These are phyloP conservation scores for Yamadazyma takamatsuzukensis DNA, from an alignment of 805 yeast species.

Conservation along the genomic window DNA sequence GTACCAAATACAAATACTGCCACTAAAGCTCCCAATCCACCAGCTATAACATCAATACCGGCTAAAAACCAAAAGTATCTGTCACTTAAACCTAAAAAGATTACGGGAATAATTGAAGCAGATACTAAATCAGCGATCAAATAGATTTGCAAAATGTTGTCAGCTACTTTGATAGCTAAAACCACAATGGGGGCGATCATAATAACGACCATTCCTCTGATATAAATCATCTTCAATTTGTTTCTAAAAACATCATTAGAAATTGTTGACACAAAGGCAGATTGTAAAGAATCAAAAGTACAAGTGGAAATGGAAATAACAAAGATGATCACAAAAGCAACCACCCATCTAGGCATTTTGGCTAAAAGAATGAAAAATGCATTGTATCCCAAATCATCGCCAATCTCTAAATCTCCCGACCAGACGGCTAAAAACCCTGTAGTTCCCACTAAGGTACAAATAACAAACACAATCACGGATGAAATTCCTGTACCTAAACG, in stretches of 20 bases:
- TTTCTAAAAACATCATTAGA: constrained; percentile 90
- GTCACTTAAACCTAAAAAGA: constrained; percentile 74
- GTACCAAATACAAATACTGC: constrained; percentile 82
- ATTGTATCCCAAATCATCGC: constrained; percentile 54
- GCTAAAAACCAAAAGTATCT: constrained; percentile 59
- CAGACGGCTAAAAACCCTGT: constrained; percentile 89
- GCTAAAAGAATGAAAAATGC: constrained; percentile 71
- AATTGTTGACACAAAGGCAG: constrained; percentile 82
- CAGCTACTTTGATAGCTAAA: constrained; percentile 77
- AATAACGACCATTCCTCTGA: constrained; percentile 65
- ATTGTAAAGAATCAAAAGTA: constrained; percentile 83
- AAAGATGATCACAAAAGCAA: constrained; percentile 78
- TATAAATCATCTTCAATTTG: constrained; percentile 61
- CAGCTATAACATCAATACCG: constrained; percentile 77
- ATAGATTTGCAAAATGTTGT: constrained; percentile 80
- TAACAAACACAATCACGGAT: constrained; percentile 55
- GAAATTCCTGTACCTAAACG: constrained; percentile 75
- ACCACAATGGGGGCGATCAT: constrained; percentile 86
- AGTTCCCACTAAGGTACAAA: constrained; percentile 71
- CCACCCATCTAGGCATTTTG: constrained; percentile 79
- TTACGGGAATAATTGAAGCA: constrained; percentile 78
- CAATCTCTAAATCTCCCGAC: constrained; percentile 64
- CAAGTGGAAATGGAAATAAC: constrained; percentile 75
- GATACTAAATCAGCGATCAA: constrained; percentile 89
- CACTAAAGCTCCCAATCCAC: constrained; percentile 79